These are phyloP conservation scores for Phytophthora constricta DNA, from an alignment of 352 stramenopile species.

Conservation along the genomic window DNA sequence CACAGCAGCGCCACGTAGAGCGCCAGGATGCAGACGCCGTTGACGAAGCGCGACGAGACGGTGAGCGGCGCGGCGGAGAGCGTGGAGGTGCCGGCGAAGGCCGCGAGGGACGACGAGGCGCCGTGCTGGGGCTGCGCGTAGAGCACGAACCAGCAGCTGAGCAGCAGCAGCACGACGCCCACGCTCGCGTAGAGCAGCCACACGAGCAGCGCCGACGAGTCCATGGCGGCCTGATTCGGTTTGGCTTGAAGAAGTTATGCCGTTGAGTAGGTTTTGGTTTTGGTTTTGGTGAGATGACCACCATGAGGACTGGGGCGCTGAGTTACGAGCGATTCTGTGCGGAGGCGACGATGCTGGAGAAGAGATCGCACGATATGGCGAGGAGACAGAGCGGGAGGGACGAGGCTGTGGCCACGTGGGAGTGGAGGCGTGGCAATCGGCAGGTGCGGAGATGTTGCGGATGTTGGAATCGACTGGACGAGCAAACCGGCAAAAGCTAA, in stretches of 20 bases:
- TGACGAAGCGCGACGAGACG: slow-evolving; percentile 76
- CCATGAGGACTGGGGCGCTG: slow-evolving; percentile 41
- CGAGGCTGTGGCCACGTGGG: slow-evolving; percentile 43
- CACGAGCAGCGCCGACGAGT: slow-evolving; percentile 48
- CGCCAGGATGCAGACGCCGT: slow-evolving; percentile 66
- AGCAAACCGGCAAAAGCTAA: too few species aligned
- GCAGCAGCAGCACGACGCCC: slow-evolving; percentile 57
- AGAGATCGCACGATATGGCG: slow-evolving; percentile 40
- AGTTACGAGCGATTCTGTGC: slow-evolving; percentile 58
- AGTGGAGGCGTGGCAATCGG: slow-evolving; percentile 64
- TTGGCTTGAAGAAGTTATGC: slow-evolving; percentile 28
- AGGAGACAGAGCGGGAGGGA: slow-evolving; percentile 2
- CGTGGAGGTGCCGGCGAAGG: slow-evolving; percentile 61
- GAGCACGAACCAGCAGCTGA: slow-evolving; percentile 62
- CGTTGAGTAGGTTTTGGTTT: slow-evolving; percentile 12
- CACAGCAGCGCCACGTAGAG: slow-evolving; percentile 79
- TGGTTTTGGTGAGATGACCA: neutral
- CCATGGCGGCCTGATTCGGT: slow-evolving; percentile 23
- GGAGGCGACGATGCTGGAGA: slow-evolving; percentile 54
- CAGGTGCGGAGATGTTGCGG: too few species aligned
- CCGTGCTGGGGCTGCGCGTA: slow-evolving; percentile 70
- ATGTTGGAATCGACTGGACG: too few species aligned
- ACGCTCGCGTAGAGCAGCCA: slow-evolving; percentile 77
- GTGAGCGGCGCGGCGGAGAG: slow-evolving; percentile 65
- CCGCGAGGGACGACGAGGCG: slow-evolving; percentile 54